These are phyloP conservation scores for Oryza australiensis DNA, from an alignment of 176 grass and related monocot genomes.

Conservation along the genomic window DNA sequence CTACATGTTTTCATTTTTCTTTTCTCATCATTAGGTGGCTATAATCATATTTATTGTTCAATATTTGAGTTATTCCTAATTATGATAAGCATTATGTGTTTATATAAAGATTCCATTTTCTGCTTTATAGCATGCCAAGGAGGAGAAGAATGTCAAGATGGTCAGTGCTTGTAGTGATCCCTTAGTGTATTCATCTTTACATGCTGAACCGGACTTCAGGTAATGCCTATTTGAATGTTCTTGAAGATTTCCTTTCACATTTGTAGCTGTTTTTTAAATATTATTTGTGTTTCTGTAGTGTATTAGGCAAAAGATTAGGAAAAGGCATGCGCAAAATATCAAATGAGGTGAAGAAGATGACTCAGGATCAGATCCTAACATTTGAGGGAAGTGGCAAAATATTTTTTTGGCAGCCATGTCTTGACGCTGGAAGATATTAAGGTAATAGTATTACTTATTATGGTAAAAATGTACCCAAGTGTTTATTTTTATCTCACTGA, in stretches of 20 bases:
- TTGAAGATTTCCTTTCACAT: constrained; percentile 7
- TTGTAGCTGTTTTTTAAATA: constrained; percentile 24
- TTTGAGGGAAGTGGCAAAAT: constrained; percentile 84
- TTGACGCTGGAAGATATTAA: constrained; percentile 87
- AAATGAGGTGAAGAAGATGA: constrained; percentile 89
- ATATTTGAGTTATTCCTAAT: not conserved
- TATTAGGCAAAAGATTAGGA: constrained; percentile 91
- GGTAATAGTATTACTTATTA: constrained; percentile 38
- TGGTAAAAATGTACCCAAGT: too few relatives aligned
- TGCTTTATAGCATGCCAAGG: constrained; percentile 86
- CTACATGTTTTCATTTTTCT: too few relatives aligned
- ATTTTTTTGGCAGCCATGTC: constrained; percentile 61
- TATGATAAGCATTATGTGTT: not conserved
- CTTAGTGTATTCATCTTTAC: constrained; percentile 77
- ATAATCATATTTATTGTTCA: not conserved
- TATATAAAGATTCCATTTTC: not conserved
- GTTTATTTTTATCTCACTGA: too few relatives aligned
- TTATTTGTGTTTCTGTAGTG: constrained; percentile 41
- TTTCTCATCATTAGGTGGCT: too few relatives aligned
- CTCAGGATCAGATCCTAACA: constrained; percentile 75
- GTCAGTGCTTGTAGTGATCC: constrained; percentile 89
- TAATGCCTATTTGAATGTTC: constrained; percentile 44
- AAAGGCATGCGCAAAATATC: constrained; percentile 80
- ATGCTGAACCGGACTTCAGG: constrained; percentile 95
- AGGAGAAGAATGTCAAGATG: constrained; percentile 92